A percentile compares a stretch with the other conserved stretches of the same genome.
phyloP scores from a whole-genome alignment of 2,329 filamentous ascomycete species.

The Sarocladium kiliense region DNA sequence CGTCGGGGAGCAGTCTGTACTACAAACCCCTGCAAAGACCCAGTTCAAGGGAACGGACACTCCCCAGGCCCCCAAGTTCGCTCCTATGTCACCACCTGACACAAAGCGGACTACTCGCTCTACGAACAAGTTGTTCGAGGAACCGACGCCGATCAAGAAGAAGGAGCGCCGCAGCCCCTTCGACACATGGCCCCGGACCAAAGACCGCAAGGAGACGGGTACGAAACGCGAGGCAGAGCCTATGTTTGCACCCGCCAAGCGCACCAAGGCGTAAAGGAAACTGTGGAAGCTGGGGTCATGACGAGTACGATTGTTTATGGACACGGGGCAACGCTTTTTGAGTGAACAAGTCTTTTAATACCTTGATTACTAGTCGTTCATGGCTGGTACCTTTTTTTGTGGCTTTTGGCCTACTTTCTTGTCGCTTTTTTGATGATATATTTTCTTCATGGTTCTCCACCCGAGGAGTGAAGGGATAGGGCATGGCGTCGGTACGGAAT shows the following conservation, averaged over 20 bases:
- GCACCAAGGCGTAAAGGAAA: slow-evolving; percentile 26
- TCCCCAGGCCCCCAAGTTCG: slow-evolving; percentile 50
- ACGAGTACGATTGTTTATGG: slow-evolving; percentile 4
- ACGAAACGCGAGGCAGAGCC: slow-evolving; percentile 35
- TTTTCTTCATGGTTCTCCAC: background rate
- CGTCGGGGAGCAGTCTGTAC: slow-evolving; percentile 19
- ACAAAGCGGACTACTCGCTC: slow-evolving; percentile 56
- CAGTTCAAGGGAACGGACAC: slow-evolving; percentile 30
- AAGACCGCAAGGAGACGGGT: slow-evolving; percentile 46
- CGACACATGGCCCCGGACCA: slow-evolving; percentile 63
- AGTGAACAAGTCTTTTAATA: slow-evolving; percentile 8
- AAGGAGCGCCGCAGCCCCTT: slow-evolving; percentile 45
- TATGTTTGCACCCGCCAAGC: slow-evolving; percentile 28
- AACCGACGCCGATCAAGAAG: slow-evolving; percentile 35
- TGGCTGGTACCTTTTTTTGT: background rate
- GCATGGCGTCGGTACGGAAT: slow-evolving; percentile 3
- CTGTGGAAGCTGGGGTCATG: background rate
- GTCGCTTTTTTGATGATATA: background rate
- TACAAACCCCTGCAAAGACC: slow-evolving; percentile 34
- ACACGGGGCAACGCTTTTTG: background rate
- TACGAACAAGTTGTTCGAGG: slow-evolving; percentile 41
- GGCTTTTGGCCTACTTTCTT: background rate
- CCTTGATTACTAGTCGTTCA: background rate
- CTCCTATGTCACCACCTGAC: slow-evolving; percentile 57
- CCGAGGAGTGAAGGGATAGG: background rate